These are phyloP conservation scores for Rhodotorula sp. DNA, from an alignment of 1,284 basidiomycete species.

Conservation along the genomic window DNA sequence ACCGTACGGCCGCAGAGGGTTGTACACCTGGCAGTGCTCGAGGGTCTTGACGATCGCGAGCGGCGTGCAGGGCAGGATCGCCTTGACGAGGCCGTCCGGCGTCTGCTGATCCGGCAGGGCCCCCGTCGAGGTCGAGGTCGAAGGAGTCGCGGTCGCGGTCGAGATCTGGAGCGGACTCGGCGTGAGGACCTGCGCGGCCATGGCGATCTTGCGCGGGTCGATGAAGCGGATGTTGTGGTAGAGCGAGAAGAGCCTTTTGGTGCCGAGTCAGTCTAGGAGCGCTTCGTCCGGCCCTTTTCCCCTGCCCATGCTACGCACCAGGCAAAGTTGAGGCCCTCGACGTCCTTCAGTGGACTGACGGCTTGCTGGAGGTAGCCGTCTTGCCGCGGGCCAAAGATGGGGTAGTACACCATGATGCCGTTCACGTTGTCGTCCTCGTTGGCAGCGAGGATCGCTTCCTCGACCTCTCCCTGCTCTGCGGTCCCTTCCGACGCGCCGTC, in stretches of 20 bases:
- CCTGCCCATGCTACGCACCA: too few relatives aligned
- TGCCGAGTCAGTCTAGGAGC: too few relatives aligned
- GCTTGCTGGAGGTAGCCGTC: constrained; percentile 96
- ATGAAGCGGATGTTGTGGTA: constrained; percentile 74
- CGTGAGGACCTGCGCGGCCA: constrained; percentile 44
- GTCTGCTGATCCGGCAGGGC: constrained; percentile 6
- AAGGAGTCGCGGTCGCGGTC: constrained; percentile 15
- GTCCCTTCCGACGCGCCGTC: constrained; percentile 53
- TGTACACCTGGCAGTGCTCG: constrained; percentile 89
- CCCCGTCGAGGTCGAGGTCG: constrained; percentile 54
- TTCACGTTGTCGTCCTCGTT: constrained; percentile 48
- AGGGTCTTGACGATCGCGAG: constrained; percentile 91
- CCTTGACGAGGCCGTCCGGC: constrained; percentile 65
- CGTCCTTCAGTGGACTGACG: constrained; percentile 93
- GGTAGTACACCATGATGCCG: constrained; percentile 64
- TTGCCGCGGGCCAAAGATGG: constrained; percentile 57
- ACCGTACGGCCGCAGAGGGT: constrained; percentile 84
- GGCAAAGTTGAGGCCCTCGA: constrained; percentile 86
- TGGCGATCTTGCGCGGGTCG: constrained; percentile 45
- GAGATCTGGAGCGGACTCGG: constrained; percentile 31
- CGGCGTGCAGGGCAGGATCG: constrained; percentile 94
- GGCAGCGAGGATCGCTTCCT: constrained; percentile 85
- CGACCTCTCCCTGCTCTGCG: constrained; percentile 57
- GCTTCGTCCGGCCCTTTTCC: too few relatives aligned
- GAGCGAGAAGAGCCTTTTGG: constrained; percentile 82